phyloP scores from a whole-genome alignment of 2,329 filamentous ascomycete genomes.

The Balansia obtecta region DNA sequence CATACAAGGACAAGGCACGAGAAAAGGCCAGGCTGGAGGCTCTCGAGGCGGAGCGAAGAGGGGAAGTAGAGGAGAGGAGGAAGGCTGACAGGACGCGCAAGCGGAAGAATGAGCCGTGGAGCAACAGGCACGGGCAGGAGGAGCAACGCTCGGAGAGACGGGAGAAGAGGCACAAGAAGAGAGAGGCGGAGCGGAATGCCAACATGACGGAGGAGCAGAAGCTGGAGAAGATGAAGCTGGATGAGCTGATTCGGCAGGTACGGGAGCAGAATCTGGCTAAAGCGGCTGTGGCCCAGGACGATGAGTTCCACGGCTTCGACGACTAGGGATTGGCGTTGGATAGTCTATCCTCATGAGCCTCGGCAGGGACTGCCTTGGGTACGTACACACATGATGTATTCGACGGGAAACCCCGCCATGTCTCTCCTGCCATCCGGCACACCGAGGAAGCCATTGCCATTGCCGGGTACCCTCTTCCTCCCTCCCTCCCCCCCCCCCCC shows the following conservation, averaged over 20 bases:
- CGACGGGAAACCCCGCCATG: too few species aligned
- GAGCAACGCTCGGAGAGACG: conserved; percentile 47
- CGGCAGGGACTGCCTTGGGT: too few species aligned
- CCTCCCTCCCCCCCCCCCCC: too few species aligned
- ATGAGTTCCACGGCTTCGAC: conserved; percentile 49
- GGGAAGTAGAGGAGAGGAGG: conserved; percentile 24
- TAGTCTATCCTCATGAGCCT: conserved; percentile 14
- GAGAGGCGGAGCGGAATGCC: conserved; percentile 49
- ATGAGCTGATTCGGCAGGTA: conserved; percentile 53
- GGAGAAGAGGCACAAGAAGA: conserved; percentile 51
- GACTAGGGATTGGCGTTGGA: conserved; percentile 19
- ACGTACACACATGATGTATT: too few species aligned
- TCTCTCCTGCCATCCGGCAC: too few species aligned
- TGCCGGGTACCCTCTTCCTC: too few species aligned
- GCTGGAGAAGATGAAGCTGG: conserved; percentile 47
- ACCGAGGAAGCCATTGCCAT: too few species aligned
- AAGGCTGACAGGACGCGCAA: conserved; percentile 37
- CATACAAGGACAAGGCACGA: conserved; percentile 59
- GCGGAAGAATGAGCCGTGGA: conserved; percentile 59
- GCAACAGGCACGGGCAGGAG: conserved; percentile 54
- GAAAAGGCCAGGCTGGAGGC: conserved; percentile 52
- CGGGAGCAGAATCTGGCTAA: conserved; percentile 41
- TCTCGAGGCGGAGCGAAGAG: conserved; percentile 35
- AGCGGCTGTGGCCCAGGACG: conserved; percentile 22
- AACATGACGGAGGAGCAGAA: conserved; percentile 62